Evolutionary conservation across 2,329 filamentous ascomycete genomes (phyloP).

Genomic region (Niveomyces coronatus): DNA sequence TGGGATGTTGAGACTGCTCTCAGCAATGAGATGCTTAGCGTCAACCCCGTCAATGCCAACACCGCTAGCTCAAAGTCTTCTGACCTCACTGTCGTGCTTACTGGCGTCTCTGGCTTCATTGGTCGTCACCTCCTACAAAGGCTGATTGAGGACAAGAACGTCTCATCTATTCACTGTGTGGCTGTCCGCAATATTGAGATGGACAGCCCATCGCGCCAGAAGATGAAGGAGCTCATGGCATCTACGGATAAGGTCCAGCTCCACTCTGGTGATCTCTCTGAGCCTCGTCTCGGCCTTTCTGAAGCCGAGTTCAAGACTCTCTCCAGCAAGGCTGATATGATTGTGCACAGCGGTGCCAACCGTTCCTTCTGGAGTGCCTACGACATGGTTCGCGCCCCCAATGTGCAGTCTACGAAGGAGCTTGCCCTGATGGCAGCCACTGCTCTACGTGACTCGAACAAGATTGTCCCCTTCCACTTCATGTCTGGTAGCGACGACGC

Average conservation of each 20-base stretch:
- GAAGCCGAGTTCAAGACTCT: conserved; percentile 19
- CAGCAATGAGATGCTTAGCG: conserved; percentile 5
- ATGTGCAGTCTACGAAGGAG: conserved; percentile 25
- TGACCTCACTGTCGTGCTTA: conserved; percentile 20
- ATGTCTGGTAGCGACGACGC: conserved; percentile 22
- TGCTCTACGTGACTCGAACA: conserved; percentile 10
- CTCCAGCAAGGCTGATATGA: conserved; percentile 25
- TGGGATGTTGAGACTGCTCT: conserved; percentile 3
- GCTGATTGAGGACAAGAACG: conserved; percentile 21
- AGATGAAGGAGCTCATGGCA: conserved; percentile 6
- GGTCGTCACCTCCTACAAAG: conserved; percentile 26
- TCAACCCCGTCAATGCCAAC: conserved; percentile 1
- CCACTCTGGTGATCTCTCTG: conserved; percentile 27
- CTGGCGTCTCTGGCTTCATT: conserved; percentile 31
- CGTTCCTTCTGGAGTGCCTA: conserved; percentile 28
- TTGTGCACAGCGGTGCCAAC: conserved; percentile 45
- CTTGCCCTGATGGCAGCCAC: conserved; percentile 22
- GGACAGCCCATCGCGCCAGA: conserved; percentile 9
- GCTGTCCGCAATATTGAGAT: conserved; percentile 23
- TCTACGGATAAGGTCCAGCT: conserved; percentile 20
- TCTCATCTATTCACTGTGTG: conserved; percentile 34
- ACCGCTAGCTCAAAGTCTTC: conserved; percentile 5
- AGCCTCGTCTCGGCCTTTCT: conserved; percentile 27
- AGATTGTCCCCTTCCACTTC: conserved; percentile 25
- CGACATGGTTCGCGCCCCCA: conserved; percentile 20